Evolutionary conservation across 2,329 filamentous ascomycete species (phyloP).

Genomic region (Trichoderma breve): DNA sequence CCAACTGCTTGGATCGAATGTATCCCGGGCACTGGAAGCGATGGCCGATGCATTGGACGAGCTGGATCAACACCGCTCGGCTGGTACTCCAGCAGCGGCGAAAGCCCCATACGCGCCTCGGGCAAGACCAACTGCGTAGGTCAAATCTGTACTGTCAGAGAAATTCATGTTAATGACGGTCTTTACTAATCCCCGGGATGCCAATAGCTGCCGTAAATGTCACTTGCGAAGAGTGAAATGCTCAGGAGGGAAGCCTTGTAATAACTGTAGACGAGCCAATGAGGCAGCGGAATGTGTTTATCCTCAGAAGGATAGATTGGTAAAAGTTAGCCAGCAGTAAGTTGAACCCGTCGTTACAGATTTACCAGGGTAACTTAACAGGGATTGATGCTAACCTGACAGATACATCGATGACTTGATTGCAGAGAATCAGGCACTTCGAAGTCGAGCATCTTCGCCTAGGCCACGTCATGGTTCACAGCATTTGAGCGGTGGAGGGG

Average conservation of each 20-base stretch:
- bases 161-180: background rate
- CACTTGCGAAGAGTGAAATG: background rate
- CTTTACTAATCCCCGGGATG: background rate
- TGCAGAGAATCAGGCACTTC: background rate
- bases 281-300: background rate
- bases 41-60: too few species aligned
- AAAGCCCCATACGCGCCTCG: background rate
- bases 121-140: background rate
- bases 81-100: background rate
- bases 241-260: background rate
- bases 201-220: background rate
- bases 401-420: background rate
- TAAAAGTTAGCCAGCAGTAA: background rate
- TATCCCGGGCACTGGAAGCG: too few species aligned
- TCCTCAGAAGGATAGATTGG: background rate
- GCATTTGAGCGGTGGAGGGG: too few species aligned
- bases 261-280: background rate
- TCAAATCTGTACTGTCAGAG: background rate
- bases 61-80: too few species aligned
- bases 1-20: too few species aligned
- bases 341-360: background rate
- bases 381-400: background rate
- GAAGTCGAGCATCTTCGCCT: background rate
- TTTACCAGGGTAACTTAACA: background rate
- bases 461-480: background rate